Conservation (phyloP, 2,329 filamentous ascomycete species). For the Fusarium hainanense region DNA sequence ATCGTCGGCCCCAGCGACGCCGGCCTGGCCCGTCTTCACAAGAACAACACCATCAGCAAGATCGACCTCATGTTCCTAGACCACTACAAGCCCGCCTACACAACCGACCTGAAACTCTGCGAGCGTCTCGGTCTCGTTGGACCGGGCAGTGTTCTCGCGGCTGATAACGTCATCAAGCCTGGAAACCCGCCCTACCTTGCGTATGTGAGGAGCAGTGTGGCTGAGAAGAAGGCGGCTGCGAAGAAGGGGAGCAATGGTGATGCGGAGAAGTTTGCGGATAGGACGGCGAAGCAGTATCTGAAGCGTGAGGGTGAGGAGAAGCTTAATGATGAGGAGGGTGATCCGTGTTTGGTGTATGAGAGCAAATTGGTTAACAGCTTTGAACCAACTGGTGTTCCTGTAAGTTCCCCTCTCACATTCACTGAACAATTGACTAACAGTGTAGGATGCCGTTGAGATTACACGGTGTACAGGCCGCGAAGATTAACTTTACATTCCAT, state of each 20-base stretch:
- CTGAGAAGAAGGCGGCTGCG: constrained; percentile 64
- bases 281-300: constrained; percentile 62
- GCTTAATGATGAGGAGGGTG: constrained; percentile 57
- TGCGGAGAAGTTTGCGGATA: constrained; percentile 53
- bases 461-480: constrained; percentile 64
- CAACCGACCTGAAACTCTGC: constrained; percentile 78
- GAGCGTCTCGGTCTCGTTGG: constrained; percentile 75
- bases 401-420: constrained; percentile 52
- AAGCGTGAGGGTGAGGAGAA: constrained; percentile 63
- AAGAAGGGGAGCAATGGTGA: constrained; percentile 53
- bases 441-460: constrained; percentile 75
- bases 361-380: constrained; percentile 72
- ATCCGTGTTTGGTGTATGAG: constrained; percentile 74
- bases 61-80: constrained; percentile 83
- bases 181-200: constrained; percentile 77
- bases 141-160: constrained; percentile 71
- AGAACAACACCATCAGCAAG: constrained; percentile 62
- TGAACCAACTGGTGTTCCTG: constrained; percentile 74
- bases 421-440: constrained; percentile 32
- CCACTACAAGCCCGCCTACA: constrained; percentile 82
- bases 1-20: constrained; percentile 75
- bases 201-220: constrained; percentile 74
- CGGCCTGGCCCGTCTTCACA: constrained; percentile 70
- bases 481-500: not conserved
- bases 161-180: constrained; percentile 77